Evolutionary conservation across 208 protist genomes (phyloP).

Genomic region (Acanthamoeba sp.): DNA sequence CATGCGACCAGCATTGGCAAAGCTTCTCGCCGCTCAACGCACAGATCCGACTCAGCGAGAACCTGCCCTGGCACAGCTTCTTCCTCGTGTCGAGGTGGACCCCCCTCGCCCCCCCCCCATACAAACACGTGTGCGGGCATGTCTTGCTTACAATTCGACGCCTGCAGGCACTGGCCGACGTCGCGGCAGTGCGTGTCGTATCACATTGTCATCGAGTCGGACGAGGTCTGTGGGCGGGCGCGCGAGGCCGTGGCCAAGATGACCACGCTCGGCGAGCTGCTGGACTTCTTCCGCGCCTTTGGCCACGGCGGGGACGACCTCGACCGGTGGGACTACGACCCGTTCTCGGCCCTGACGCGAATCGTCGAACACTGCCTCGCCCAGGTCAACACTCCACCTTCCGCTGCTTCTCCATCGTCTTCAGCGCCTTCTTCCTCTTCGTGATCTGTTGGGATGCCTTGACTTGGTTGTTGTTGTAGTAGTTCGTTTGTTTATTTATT

Average conservation of each 20-base stretch:
- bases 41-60: slow-evolving; percentile 8
- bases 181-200: slow-evolving; percentile 28
- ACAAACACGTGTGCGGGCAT: neutral
- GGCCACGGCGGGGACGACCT: neutral
- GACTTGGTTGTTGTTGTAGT: neutral
- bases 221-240: neutral
- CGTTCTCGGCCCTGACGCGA: neutral
- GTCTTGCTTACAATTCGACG: neutral
- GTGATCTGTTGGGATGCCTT: neutral
- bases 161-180: neutral
- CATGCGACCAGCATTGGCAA: slow-evolving; percentile 3
- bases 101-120: neutral
- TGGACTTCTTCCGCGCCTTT: neutral
- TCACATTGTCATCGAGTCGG: neutral
- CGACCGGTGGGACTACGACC: slow-evolving; percentile 2
- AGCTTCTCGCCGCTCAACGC: slow-evolving; percentile 52
- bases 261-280: neutral
- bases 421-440: neutral
- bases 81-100: neutral
- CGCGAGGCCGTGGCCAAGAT: neutral
- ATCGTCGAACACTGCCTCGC: neutral
- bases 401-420: neutral
- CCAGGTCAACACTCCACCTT: neutral
- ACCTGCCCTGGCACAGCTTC: slow-evolving; percentile 21
- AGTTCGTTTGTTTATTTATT: neutral